phyloP scores from a whole-genome alignment of 768 basidiomycete species.

The Phaffia tasmanica region DNA sequence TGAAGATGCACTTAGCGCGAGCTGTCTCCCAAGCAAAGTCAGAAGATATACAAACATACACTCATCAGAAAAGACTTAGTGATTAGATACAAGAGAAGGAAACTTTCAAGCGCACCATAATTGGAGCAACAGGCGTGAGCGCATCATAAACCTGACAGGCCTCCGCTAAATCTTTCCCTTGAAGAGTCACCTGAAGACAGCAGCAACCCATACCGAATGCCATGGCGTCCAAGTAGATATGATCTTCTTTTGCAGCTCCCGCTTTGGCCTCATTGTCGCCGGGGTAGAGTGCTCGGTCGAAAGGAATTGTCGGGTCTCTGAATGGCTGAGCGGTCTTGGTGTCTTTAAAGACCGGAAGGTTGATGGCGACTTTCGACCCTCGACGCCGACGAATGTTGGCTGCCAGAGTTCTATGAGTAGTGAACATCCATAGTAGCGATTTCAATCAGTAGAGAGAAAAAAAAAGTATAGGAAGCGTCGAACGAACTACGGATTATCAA shows the following conservation, averaged over 20 bases:
- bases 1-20: constrained; percentile 87
- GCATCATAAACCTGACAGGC: constrained; percentile 90
- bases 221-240: constrained; percentile 99
- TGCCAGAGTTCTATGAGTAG: constrained; percentile 66
- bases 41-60: not conserved
- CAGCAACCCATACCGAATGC: constrained; percentile 99
- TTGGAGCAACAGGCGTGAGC: constrained; percentile 87
- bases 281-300: constrained; percentile 66
- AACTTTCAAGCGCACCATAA: constrained; percentile 55
- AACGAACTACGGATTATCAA: not conserved
- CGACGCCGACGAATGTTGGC: constrained; percentile 85
- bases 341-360: constrained; percentile 86
- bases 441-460: not conserved
- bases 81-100: not conserved
- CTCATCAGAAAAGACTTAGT: not conserved
- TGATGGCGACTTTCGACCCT: constrained; percentile 88
- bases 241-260: constrained; percentile 75
- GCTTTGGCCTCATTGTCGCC: constrained; percentile 83
- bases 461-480: not conserved
- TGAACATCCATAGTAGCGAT: not conserved
- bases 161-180: constrained; percentile 85
- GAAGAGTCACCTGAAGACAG: constrained; percentile 94
- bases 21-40: constrained; percentile 41
- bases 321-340: constrained; percentile 76
- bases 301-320: constrained; percentile 83